phyloP scores from a whole-genome alignment of 2,329 filamentous ascomycete species.

The Sporothrix phasma region DNA sequence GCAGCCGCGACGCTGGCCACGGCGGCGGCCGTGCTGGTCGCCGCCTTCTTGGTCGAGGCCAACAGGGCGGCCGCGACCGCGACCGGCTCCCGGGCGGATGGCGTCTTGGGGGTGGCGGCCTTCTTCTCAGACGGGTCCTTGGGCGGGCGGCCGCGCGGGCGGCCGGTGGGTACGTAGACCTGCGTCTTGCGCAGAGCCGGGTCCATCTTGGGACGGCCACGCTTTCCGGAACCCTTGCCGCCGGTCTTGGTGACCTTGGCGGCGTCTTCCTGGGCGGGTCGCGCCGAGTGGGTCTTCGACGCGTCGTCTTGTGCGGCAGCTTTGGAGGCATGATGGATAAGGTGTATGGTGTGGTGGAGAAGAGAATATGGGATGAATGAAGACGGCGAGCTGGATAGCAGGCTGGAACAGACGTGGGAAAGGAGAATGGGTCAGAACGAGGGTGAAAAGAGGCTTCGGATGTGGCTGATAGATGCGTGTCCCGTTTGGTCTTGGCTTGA shows the following conservation, averaged over 20 bases:
- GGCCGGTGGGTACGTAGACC: slow-evolving; percentile 21
- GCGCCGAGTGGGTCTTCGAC: slow-evolving; percentile 9
- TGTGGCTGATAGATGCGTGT: neutral
- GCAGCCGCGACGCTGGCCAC: slow-evolving; percentile 7
- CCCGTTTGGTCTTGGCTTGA: neutral
- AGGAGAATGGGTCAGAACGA: neutral
- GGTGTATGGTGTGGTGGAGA: slow-evolving; percentile 4
- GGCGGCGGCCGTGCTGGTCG: neutral
- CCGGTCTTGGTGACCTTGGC: slow-evolving; percentile 20
- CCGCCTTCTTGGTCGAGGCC: slow-evolving; percentile 19
- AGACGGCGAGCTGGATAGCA: neutral
- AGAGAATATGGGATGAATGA: neutral
- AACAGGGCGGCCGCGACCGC: slow-evolving; percentile 17
- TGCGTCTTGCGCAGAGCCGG: slow-evolving; percentile 20
- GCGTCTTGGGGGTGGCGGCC: slow-evolving; percentile 12
- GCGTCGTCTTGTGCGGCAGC: slow-evolving; percentile 9
- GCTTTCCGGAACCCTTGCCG: slow-evolving; percentile 19
- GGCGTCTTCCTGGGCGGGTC: slow-evolving; percentile 18
- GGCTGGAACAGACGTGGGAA: neutral
- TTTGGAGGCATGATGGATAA: slow-evolving; percentile 16
- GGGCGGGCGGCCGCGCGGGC: slow-evolving; percentile 20
- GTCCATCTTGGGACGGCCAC: slow-evolving; percentile 21
- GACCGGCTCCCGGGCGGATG: slow-evolving; percentile 12
- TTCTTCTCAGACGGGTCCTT: slow-evolving; percentile 19
- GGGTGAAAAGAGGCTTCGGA: neutral